phyloP scores from a whole-genome alignment of 768 basidiomycete species.

The Ramaria sp. region DNA sequence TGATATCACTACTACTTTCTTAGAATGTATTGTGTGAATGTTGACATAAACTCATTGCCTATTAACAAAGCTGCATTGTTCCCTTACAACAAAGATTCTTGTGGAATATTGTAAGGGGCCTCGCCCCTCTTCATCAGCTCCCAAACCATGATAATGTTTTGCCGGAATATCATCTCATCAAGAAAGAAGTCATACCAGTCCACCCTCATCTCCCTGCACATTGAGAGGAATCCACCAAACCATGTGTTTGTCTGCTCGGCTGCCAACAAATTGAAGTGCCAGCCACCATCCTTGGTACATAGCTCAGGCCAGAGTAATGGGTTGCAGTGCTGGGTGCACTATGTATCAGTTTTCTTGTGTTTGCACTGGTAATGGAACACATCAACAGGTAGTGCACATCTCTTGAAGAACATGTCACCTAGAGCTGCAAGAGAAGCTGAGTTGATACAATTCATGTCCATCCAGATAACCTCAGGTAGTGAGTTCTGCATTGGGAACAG shows the following conservation, averaged over 20 bases:
- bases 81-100: too few relatives aligned
- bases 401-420: constrained; percentile 3
- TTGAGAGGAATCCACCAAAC: constrained; percentile 15
- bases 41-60: too few relatives aligned
- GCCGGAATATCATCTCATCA: constrained; percentile 19
- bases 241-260: constrained; percentile 14
- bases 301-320: constrained; percentile 10
- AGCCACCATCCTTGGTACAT: background rate
- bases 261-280: constrained; percentile 14
- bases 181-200: constrained; percentile 18
- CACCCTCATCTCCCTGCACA: constrained; percentile 23
- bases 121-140: too few relatives aligned
- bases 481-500: background rate
- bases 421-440: background rate
- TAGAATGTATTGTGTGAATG: too few relatives aligned
- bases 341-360: constrained; percentile 5
- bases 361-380: constrained; percentile 12
- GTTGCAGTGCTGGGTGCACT: constrained; percentile 10
- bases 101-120: too few relatives aligned
- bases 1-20: too few relatives aligned
- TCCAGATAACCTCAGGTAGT: background rate
- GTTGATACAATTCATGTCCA: background rate
- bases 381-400: constrained; percentile 4
- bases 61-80: too few relatives aligned
- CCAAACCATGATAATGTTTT: constrained; percentile 14